Percentiles rank a stretch among this genome's conserved stretches.
These are phyloP conservation scores for Cladobotryum protrusum DNA, from an alignment of 2,329 filamentous ascomycete genomes.

Conservation along the genomic window DNA sequence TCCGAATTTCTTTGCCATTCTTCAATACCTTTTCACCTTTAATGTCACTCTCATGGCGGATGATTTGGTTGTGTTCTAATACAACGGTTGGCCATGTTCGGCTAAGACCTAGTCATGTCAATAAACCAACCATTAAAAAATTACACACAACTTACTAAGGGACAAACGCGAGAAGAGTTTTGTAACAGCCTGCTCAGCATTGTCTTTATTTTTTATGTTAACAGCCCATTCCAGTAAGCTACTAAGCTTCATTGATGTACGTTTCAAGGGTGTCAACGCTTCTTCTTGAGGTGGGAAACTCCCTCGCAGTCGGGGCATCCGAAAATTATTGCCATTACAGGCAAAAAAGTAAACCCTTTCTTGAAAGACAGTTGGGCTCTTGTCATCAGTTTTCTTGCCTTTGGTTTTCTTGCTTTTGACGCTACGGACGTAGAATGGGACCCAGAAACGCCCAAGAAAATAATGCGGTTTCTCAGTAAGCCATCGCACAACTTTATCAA, in stretches of 20 bases:
- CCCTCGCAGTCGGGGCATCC: neutral
- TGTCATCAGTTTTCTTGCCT: constrained; percentile 22
- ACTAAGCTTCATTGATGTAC: constrained; percentile 31
- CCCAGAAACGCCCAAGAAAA: constrained; percentile 43
- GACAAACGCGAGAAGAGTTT: constrained; percentile 55
- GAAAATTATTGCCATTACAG: constrained; percentile 41
- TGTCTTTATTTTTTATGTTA: constrained; percentile 33
- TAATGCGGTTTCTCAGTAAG: constrained; percentile 27
- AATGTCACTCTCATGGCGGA: constrained; percentile 30
- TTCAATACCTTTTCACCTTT: constrained; percentile 32
- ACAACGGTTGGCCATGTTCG: constrained; percentile 41
- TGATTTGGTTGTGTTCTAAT: constrained; percentile 42
- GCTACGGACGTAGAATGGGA: constrained; percentile 39
- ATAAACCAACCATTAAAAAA: neutral
- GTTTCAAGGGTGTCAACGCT: constrained; percentile 14
- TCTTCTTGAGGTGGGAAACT: constrained; percentile 20
- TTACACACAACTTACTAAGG: constrained; percentile 36
- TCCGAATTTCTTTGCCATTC: too few relatives aligned
- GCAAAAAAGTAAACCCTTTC: constrained; percentile 48
- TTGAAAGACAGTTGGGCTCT: constrained; percentile 5
- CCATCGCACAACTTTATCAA: constrained; percentile 26
- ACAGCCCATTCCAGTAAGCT: constrained; percentile 49
- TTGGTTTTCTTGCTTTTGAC: constrained; percentile 31
- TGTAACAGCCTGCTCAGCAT: constrained; percentile 39
- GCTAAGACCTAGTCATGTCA: constrained; percentile 40